Percentiles rank a stretch among this genome's conserved stretches.
phyloP scores from a whole-genome alignment of 2,329 filamentous ascomycete species.

The Ascochyta lentis region DNA sequence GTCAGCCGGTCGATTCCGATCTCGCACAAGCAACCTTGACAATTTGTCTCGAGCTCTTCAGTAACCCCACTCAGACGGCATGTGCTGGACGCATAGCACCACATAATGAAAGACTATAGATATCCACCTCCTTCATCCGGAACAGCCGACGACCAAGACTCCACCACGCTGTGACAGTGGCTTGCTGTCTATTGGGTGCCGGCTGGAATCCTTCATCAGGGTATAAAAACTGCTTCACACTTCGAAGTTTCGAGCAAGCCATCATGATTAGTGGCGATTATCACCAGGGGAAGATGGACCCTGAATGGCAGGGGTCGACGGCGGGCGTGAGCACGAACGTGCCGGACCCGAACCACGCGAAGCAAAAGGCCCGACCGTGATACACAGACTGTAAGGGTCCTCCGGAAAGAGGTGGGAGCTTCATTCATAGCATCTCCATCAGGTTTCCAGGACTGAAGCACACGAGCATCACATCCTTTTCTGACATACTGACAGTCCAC shows the following conservation, averaged over 20 bases:
- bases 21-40: neutral
- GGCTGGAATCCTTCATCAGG: neutral
- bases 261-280: constrained; percentile 16
- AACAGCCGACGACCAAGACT: neutral
- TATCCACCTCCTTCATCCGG: constrained; percentile 5
- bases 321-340: neutral
- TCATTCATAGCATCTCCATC: neutral
- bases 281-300: constrained; percentile 16
- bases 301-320: constrained; percentile 13
- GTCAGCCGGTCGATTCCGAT: constrained; percentile 20
- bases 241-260: constrained; percentile 9
- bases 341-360: constrained; percentile 7
- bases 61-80: constrained; percentile 9
- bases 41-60: constrained; percentile 1
- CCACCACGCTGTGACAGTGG: neutral
- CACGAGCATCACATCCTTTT: neutral
- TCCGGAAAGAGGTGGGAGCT: neutral
- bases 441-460: neutral
- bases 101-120: neutral
- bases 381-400: neutral
- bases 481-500: neutral
- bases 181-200: neutral
- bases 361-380: neutral
- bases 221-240: neutral
- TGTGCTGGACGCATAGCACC: constrained; percentile 1